These are phyloP conservation scores for Corymbia maculata DNA, from an alignment of 345 rosid species.

Conservation along the genomic window DNA sequence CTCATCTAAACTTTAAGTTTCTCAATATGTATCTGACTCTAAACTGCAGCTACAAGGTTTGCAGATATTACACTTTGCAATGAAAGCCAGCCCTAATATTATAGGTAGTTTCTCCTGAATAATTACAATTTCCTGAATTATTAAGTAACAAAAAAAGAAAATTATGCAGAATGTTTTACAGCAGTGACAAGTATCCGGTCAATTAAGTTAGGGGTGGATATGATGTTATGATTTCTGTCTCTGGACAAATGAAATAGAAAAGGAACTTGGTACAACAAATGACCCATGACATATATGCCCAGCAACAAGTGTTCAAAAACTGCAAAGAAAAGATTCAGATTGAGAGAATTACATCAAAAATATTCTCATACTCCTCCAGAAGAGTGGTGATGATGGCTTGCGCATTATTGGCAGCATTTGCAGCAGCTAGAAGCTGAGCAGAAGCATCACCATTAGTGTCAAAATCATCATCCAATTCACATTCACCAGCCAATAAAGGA, in stretches of 20 bases:
- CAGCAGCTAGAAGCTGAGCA: slow-evolving; percentile 99
- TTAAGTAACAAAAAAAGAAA: neutral
- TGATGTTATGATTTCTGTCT: neutral
- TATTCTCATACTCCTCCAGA: slow-evolving; percentile 77
- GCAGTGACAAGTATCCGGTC: neutral
- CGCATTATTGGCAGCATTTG: slow-evolving; percentile 95
- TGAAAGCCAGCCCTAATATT: neutral
- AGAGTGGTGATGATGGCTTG: slow-evolving; percentile 80
- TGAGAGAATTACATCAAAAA: slow-evolving; percentile 62
- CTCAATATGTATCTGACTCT: neutral
- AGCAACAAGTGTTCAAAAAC: neutral
- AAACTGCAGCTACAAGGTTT: neutral
- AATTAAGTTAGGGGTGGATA: neutral
- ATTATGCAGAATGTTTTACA: neutral
- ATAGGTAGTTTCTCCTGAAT: neutral
- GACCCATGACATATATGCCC: neutral
- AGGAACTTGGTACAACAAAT: neutral
- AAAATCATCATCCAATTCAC: slow-evolving; percentile 89
- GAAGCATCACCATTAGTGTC: slow-evolving; percentile 80
- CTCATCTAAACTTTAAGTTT: neutral
- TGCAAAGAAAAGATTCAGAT: neutral
- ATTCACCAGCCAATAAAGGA: slow-evolving; percentile 92
- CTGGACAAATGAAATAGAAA: neutral
- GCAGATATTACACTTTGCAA: neutral
- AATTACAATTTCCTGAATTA: neutral